Conservation (phyloP, 768 basidiomycete species). For the Podaxis rugospora region DNA sequence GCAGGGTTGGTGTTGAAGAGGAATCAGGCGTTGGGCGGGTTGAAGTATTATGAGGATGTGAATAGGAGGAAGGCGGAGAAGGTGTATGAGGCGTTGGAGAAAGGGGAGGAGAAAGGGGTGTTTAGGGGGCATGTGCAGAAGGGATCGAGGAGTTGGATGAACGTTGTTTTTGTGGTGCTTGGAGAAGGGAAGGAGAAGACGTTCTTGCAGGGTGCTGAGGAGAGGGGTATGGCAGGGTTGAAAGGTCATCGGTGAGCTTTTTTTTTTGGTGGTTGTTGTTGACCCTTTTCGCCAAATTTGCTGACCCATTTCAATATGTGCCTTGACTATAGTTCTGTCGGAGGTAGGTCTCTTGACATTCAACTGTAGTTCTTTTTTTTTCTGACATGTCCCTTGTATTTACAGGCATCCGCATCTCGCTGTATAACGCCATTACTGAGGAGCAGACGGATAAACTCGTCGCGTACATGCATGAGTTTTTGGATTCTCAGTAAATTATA, state of each 20-base stretch:
- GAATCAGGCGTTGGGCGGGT: constrained; percentile 60
- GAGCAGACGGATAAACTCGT: constrained; percentile 62
- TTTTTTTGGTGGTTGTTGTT: constrained; percentile 1
- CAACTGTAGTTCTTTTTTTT: background rate
- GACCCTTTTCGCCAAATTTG: background rate
- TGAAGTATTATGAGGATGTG: constrained; percentile 56
- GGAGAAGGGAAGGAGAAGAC: constrained; percentile 68
- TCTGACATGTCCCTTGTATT: constrained; percentile 21
- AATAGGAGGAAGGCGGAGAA: constrained; percentile 74
- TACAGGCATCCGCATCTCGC: constrained; percentile 77
- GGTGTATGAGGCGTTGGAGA: constrained; percentile 68
- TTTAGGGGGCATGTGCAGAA: constrained; percentile 68
- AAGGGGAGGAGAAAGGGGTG: constrained; percentile 67
- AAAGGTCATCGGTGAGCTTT: constrained; percentile 85
- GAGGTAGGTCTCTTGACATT: background rate
- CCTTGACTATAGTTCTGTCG: background rate
- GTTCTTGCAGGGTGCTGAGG: constrained; percentile 81
- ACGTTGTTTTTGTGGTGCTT: constrained; percentile 78
- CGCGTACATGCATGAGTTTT: constrained; percentile 56
- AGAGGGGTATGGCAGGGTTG: constrained; percentile 74
- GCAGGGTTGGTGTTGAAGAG: constrained; percentile 78
- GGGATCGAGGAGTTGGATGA: constrained; percentile 91
- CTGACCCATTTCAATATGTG: background rate
- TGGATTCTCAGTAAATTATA: constrained; percentile 16
- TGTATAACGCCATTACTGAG: constrained; percentile 87